These are phyloP conservation scores for Botrytis galanthina DNA, from an alignment of 2,329 filamentous ascomycete genomes.

Conservation along the genomic window DNA sequence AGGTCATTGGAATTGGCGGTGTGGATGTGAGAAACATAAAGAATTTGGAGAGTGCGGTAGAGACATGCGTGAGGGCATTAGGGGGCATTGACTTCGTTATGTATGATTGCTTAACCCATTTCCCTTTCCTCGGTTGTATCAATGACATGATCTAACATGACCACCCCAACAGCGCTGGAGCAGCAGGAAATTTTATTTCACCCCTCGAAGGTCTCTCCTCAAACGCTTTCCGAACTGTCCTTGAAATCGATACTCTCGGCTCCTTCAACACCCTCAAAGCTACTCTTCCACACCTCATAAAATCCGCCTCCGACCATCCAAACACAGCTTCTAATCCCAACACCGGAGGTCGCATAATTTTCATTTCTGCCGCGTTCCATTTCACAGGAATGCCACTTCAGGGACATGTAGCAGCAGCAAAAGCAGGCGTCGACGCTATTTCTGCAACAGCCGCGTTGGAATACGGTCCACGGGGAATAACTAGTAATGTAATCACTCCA, in stretches of 20 bases:
- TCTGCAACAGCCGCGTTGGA: slow-evolving; percentile 79
- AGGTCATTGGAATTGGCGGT: slow-evolving; percentile 82
- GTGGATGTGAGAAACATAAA: slow-evolving; percentile 75
- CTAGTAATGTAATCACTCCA: slow-evolving; percentile 84
- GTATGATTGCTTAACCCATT: slow-evolving; percentile 48
- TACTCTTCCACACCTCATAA: slow-evolving; percentile 75
- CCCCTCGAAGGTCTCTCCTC: slow-evolving; percentile 76
- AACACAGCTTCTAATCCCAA: slow-evolving; percentile 57
- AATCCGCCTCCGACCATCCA: slow-evolving; percentile 63
- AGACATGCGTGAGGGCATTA: slow-evolving; percentile 76
- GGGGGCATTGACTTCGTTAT: slow-evolving; percentile 91
- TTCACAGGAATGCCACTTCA: slow-evolving; percentile 85
- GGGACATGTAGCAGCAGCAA: slow-evolving; percentile 86
- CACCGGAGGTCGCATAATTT: slow-evolving; percentile 79
- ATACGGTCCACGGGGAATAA: slow-evolving; percentile 83
- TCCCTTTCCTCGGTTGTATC: slow-evolving; percentile 16
- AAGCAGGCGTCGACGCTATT: slow-evolving; percentile 85
- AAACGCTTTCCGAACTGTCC: slow-evolving; percentile 93
- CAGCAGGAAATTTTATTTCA: slow-evolving; percentile 92
- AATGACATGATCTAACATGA: slow-evolving; percentile 1
- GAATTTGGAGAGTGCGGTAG: slow-evolving; percentile 69
- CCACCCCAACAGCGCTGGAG: slow-evolving; percentile 65
- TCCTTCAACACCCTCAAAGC: slow-evolving; percentile 96
- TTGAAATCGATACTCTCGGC: slow-evolving; percentile 93
- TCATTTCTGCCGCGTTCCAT: slow-evolving; percentile 87